Conservation (phyloP, 371 early-diverging fungal species). For the Mucor irregularis region DNA sequence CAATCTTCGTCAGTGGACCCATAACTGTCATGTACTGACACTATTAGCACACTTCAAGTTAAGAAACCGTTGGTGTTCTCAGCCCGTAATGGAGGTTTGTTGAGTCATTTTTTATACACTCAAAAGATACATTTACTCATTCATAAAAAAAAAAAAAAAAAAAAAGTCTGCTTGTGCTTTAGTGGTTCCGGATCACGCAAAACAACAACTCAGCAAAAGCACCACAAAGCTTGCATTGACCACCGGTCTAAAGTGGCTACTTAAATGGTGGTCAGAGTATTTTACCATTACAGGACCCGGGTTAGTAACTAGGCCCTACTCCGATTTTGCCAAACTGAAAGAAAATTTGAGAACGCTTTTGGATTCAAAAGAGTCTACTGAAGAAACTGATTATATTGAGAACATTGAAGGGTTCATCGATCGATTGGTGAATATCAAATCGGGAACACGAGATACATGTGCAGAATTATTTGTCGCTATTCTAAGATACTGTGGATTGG, state of each 20-base stretch:
- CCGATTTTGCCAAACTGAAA: slow-evolving; percentile 24
- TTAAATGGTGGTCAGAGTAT: slow-evolving; percentile 59
- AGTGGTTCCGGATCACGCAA: slow-evolving; percentile 34
- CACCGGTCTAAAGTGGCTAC: slow-evolving; percentile 43
- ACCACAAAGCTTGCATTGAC: slow-evolving; percentile 17
- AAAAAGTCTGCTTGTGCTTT: slow-evolving; percentile 31
- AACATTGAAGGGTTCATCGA: slow-evolving; percentile 23
- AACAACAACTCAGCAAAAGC: slow-evolving; percentile 6
- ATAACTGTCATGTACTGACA: slow-evolving; percentile 37
- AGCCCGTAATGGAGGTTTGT: slow-evolving; percentile 30
- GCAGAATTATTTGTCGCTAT: slow-evolving; percentile 63
- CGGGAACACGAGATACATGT: slow-evolving; percentile 51
- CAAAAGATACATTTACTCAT: background rate
- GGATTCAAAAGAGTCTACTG: background rate
- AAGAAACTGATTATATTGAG: slow-evolving; percentile 25
- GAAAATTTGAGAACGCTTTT: background rate
- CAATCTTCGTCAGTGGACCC: slow-evolving; percentile 38
- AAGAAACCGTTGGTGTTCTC: slow-evolving; percentile 45
- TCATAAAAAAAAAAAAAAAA: background rate
- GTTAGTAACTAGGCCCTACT: slow-evolving; percentile 31
- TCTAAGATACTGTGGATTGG: slow-evolving; percentile 52
- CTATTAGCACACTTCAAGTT: slow-evolving; percentile 40
- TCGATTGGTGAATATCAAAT: slow-evolving; percentile 6
- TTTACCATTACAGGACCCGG: slow-evolving; percentile 53
- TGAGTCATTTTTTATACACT: background rate